Evolutionary conservation across 2,329 filamentous ascomycete species (phyloP).

Genomic region (Rasamsonia emersonii): DNA sequence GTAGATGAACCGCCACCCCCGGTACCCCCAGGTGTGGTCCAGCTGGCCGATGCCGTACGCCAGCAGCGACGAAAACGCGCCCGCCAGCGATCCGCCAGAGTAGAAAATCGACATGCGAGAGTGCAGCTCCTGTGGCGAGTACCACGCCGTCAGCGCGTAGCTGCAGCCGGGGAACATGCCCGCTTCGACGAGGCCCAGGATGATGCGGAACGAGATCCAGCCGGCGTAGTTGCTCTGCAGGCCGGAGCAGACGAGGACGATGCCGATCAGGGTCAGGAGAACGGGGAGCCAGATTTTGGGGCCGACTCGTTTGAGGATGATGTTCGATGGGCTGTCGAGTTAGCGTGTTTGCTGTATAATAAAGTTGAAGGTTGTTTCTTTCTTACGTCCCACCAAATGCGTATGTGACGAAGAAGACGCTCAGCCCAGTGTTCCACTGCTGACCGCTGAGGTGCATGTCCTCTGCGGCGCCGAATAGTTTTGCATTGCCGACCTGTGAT

Average conservation of each 20-base stretch:
- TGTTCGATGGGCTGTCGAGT: slow-evolving; percentile 1
- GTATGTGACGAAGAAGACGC: neutral
- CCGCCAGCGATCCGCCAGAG: slow-evolving; percentile 1
- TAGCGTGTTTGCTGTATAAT: no score
- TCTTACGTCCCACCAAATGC: slow-evolving; percentile 1
- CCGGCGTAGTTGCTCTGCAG: neutral
- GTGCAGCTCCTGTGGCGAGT: slow-evolving; percentile 8
- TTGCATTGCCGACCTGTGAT: neutral
- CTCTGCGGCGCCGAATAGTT: neutral
- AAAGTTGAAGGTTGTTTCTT: no score
- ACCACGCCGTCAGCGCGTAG: slow-evolving; percentile 7
- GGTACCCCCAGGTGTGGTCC: neutral
- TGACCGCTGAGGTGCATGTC: neutral
- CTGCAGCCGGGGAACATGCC: slow-evolving; percentile 4
- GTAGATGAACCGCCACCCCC: neutral
- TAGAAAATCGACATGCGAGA: slow-evolving; percentile 9
- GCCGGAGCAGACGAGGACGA: neutral
- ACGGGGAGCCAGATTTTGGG: slow-evolving; percentile 1
- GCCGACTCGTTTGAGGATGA: neutral
- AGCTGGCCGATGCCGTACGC: neutral
- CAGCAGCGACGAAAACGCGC: neutral
- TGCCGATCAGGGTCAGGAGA: neutral
- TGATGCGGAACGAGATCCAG: neutral
- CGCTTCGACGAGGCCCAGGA: neutral
- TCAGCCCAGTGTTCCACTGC: neutral